phyloP scores from a whole-genome alignment of 2,329 filamentous ascomycete genomes.

The Aureobasidium namibiae region DNA sequence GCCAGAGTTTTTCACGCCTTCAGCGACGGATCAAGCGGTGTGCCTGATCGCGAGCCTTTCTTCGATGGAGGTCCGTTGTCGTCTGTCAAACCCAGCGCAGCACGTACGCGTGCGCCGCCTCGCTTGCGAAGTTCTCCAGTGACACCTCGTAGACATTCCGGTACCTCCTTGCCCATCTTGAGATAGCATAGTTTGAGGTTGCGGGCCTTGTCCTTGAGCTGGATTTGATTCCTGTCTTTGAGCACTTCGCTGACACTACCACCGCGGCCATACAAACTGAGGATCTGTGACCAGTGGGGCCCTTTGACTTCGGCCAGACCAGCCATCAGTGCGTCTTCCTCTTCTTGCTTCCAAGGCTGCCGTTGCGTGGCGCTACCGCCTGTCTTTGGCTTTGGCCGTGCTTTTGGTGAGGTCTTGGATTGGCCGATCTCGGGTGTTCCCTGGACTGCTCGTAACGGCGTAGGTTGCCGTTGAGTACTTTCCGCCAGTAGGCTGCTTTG shows the following conservation, averaged over 20 bases:
- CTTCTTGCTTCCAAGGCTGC: constrained; percentile 78
- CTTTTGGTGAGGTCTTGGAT: constrained; percentile 25
- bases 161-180: constrained; percentile 85
- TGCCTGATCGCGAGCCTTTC: background rate
- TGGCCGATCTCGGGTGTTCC: constrained; percentile 14
- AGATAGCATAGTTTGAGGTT: constrained; percentile 88
- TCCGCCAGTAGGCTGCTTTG: background rate
- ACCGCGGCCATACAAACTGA: constrained; percentile 71
- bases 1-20: background rate
- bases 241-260: constrained; percentile 75
- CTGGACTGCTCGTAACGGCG: constrained; percentile 17
- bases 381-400: constrained; percentile 40
- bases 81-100: constrained; percentile 22
- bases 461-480: constrained; percentile 3
- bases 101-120: constrained; percentile 28
- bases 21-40: background rate
- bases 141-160: constrained; percentile 77
- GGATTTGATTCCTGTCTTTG: constrained; percentile 83
- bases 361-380: constrained; percentile 27
- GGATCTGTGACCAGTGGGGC: constrained; percentile 87
- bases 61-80: constrained; percentile 8
- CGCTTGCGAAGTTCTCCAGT: constrained; percentile 80
- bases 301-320: constrained; percentile 83
- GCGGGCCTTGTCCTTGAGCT: constrained; percentile 84
- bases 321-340: constrained; percentile 83